Percentiles rank a stretch among this genome's conserved stretches.
These are phyloP conservation scores for Scheffersomyces lignicola DNA, from an alignment of 1,139 yeast species.

Conservation along the genomic window DNA sequence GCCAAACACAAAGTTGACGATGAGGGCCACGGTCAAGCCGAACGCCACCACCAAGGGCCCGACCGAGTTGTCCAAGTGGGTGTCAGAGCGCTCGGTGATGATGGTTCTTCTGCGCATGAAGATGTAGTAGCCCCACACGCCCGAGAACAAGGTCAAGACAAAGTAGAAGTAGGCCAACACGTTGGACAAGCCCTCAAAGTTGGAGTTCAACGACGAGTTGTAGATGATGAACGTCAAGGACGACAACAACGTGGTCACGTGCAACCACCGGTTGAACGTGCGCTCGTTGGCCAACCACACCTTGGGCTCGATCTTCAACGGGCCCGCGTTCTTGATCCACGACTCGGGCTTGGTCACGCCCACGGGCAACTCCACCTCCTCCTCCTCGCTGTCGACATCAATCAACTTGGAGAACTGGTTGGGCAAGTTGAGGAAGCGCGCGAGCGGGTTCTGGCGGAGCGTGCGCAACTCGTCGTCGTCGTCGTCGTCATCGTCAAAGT, in stretches of 20 bases:
- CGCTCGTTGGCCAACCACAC: conserved; percentile 99
- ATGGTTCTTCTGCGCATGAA: conserved; percentile 70
- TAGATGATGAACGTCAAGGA: conserved; percentile 84
- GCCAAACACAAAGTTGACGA: conserved; percentile 72
- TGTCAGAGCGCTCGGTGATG: conserved; percentile 79
- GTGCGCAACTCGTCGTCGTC: conserved; percentile 22
- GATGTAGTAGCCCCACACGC: conserved; percentile 85
- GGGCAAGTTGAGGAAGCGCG: conserved; percentile 28
- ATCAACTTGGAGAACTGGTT: conserved; percentile 37
- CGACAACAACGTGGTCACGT: conserved; percentile 85
- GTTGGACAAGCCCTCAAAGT: conserved; percentile 56
- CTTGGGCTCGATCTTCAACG: conserved; percentile 91
- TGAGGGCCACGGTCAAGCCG: conserved; percentile 66
- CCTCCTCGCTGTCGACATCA: conserved; percentile 83
- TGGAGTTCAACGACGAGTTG: conserved; percentile 68
- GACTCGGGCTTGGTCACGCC: conserved; percentile 83
- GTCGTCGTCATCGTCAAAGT: conserved; percentile 39
- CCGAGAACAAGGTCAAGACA: conserved; percentile 75
- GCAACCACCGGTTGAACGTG: conserved; percentile 94
- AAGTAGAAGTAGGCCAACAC: conserved; percentile 78
- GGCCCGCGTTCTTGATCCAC: conserved; percentile 85
- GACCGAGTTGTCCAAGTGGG: conserved; percentile 82
- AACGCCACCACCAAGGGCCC: conserved; percentile 83
- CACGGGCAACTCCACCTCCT: conserved; percentile 78
- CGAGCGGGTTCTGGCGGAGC: conserved; percentile 14